Conservation (phyloP, 257 asterid species). For the Prunella vulgaris region DNA sequence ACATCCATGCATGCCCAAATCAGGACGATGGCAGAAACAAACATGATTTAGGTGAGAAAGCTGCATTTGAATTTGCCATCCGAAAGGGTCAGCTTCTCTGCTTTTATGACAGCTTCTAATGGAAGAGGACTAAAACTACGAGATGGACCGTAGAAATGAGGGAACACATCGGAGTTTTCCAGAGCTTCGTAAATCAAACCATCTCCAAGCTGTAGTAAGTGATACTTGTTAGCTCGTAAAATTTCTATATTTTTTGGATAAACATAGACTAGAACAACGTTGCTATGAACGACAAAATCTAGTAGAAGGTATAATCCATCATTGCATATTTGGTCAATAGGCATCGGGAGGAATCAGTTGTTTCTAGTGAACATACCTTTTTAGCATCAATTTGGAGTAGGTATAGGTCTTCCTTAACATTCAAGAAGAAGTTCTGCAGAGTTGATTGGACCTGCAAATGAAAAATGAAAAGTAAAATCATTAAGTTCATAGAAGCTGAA, state of each 20-base stretch:
- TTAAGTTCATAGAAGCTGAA: neutral
- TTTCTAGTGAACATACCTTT: constrained; percentile 35
- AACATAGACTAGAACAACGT: neutral
- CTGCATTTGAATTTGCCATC: constrained; percentile 57
- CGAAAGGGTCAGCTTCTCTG: constrained; percentile 52
- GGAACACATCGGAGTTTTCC: constrained; percentile 49
- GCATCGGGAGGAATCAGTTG: neutral
- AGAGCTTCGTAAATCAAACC: constrained; percentile 76
- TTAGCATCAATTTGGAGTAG: constrained; percentile 68
- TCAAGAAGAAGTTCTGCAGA: constrained; percentile 52
- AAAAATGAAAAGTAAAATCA: neutral
- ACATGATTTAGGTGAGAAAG: constrained; percentile 33
- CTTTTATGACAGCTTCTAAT: constrained; percentile 49
- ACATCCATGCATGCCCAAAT: neutral
- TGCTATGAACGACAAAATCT: neutral
- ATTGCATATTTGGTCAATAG: neutral
- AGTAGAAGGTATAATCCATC: neutral
- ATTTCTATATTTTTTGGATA: neutral
- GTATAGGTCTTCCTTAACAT: constrained; percentile 50
- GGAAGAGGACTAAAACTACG: constrained; percentile 78
- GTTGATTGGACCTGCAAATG: constrained; percentile 66
- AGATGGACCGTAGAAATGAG: constrained; percentile 91
- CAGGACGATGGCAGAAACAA: neutral
- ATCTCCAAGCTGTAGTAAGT: constrained; percentile 59
- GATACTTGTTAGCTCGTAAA: constrained; percentile 8